Evolutionary conservation across 2,329 filamentous ascomycete genomes (phyloP), one percentile per base, ranked within the genome.

Genomic region (Monilinia fructigena): DNA sequence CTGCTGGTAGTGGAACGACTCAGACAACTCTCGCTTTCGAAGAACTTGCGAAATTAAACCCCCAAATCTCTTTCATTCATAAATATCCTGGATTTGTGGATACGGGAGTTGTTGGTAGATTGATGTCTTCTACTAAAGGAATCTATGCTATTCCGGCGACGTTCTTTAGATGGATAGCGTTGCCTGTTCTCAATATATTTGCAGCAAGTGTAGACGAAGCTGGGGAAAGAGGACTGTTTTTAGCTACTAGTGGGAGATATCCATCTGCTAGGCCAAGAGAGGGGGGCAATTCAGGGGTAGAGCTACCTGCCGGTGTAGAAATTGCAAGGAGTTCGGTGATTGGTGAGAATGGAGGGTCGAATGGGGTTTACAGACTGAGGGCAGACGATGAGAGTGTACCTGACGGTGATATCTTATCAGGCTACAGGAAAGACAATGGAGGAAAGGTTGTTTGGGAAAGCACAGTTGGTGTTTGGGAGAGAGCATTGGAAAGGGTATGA

Each of bases 1-100:
- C 77, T 14, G 80, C 81, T 20, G 79, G 75, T 7, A 82, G 84
- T 58, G 75, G 81, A 14, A 80, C 79, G 55, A 81, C 82, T 16
- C 82, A 86, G 75, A 82, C 81, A 63, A 83, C 82, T 6, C 76
- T 86, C 0, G 76, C 78, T 0, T 74, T 83, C 50, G 83, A 85
- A 61, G 78, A 82, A 26, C 73, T 87, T 2, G 80, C 83, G 0
- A 76, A 77, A 38, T 52, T 60, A 0, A 78, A 83, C 45, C 82
- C 82, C 0, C 74, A 76, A 6, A 75, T 81, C 16, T 73, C 74
- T 0, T 81, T 81, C 66, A 70, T 81, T 8, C 79, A 81, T 66
- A 74, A 74, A 42, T 79, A 75, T 59, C 79, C 79, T 0, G 78
- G 79, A 14, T 61, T 65, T 31, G 65, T 68, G 11, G 18, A 62